Percentiles rank a stretch among this genome's conserved stretches.
These are phyloP conservation scores for Patellifolia procumbens DNA, from an alignment of 179 eudicot genomes.

Conservation along the genomic window DNA sequence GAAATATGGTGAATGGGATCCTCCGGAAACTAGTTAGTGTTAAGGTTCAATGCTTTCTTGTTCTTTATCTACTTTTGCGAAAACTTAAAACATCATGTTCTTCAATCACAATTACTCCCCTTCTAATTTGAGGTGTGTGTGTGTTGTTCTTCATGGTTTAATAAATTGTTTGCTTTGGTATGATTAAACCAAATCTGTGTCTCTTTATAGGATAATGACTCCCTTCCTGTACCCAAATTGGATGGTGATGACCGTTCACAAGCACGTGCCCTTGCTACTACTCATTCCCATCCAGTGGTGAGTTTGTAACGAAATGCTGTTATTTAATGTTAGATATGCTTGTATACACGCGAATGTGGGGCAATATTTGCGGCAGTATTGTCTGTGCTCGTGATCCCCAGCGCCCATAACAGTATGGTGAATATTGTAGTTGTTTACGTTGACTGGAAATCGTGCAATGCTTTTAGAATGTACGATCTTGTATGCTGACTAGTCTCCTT, in stretches of 20 bases:
- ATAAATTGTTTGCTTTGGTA: background rate
- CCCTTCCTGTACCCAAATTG: conserved; percentile 74
- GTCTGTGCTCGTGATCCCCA: background rate
- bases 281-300: conserved; percentile 98
- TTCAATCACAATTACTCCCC: background rate
- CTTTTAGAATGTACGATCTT: conserved; percentile 1
- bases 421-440: background rate
- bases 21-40: conserved; percentile 74
- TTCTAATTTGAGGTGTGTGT: background rate
- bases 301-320: conserved; percentile 32
- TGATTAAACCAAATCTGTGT: background rate
- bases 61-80: background rate
- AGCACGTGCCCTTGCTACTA: conserved; percentile 92
- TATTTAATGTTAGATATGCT: background rate
- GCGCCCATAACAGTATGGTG: background rate
- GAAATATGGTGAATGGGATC: conserved; percentile 95
- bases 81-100: background rate
- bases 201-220: conserved; percentile 56
- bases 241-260: conserved; percentile 80
- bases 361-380: background rate
- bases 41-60: conserved; percentile 51
- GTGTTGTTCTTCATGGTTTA: background rate
- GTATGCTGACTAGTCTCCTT: conserved; percentile 5
- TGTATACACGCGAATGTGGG: background rate
- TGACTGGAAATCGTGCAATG: background rate